Percentiles rank a stretch among this genome's conserved stretches.
Conservation (phyloP, 2,329 filamentous ascomycete genomes). For the Calonectria naviculata region DNA sequence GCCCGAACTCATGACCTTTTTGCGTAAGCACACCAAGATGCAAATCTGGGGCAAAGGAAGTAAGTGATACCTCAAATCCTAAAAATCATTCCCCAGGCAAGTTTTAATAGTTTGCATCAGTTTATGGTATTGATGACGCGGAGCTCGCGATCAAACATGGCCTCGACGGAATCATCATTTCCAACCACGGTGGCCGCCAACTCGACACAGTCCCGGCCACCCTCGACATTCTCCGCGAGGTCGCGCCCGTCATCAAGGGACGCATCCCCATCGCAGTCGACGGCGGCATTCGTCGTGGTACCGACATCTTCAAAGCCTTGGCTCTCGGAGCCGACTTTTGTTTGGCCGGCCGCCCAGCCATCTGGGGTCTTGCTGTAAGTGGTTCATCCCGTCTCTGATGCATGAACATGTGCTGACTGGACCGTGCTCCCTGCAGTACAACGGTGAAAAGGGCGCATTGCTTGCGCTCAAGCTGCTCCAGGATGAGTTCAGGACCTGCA, state of each 20-base stretch:
- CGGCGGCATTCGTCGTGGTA: slow-evolving; percentile 49
- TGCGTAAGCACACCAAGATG: slow-evolving; percentile 22
- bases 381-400: not conserved
- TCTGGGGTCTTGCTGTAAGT: slow-evolving; percentile 31
- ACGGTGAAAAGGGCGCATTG: slow-evolving; percentile 13
- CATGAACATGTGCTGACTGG: not conserved
- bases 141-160: slow-evolving; percentile 42
- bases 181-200: slow-evolving; percentile 48
- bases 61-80: slow-evolving; percentile 23
- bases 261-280: slow-evolving; percentile 43
- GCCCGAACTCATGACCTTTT: slow-evolving; percentile 11
- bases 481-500: slow-evolving; percentile 21
- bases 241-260: slow-evolving; percentile 35
- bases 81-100: not conserved
- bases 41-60: slow-evolving; percentile 24
- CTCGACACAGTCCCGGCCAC: slow-evolving; percentile 45
- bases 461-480: slow-evolving; percentile 19
- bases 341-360: slow-evolving; percentile 20
- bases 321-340: slow-evolving; percentile 44
- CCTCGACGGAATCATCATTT: slow-evolving; percentile 44
- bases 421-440: not conserved
- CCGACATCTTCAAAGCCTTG: slow-evolving; percentile 48
- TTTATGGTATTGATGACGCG: slow-evolving; percentile 46
- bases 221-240: slow-evolving; percentile 44
- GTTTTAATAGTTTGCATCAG: not conserved